Conservation (phyloP, 352 stramenopile species). For the Phytophthora sp. region DNA sequence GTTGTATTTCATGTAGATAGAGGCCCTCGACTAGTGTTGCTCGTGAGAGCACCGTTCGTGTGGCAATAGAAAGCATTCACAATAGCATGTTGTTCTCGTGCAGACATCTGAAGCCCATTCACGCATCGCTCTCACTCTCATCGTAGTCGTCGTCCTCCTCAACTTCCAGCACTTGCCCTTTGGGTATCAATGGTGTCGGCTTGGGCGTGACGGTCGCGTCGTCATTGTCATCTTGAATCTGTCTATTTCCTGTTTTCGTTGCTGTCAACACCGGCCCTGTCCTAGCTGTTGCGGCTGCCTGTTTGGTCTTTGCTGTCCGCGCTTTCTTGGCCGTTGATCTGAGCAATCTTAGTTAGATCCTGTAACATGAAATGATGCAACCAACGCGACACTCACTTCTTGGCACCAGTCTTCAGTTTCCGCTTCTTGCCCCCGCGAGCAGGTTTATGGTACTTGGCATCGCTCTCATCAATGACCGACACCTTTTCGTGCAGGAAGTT, state of each 20-base stretch:
- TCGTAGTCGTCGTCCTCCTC: conserved; percentile 81
- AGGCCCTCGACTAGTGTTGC: conserved; percentile 18
- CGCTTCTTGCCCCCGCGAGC: conserved; percentile 38
- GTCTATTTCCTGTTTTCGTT: conserved; percentile 8
- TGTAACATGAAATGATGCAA: neutral
- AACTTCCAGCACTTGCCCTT: conserved; percentile 37
- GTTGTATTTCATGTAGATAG: conserved; percentile 43
- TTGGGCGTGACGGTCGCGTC: conserved; percentile 1
- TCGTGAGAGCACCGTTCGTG: conserved; percentile 20
- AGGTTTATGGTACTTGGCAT: conserved; percentile 63
- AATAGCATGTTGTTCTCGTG: conserved; percentile 7
- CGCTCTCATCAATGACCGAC: conserved; percentile 58
- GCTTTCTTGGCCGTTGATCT: conserved; percentile 37
- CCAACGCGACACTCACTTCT: conserved; percentile 36
- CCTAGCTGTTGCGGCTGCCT: neutral
- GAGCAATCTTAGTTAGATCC: neutral
- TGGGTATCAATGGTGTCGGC: neutral
- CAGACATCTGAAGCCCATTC: neutral
- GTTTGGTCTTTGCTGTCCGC: conserved; percentile 18
- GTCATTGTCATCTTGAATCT: conserved; percentile 4
- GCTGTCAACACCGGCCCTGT: neutral
- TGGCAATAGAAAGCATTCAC: conserved; percentile 39
- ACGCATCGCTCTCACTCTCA: conserved; percentile 68
- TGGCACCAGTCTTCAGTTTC: conserved; percentile 7
- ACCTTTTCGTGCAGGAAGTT: conserved; percentile 66